A percentile compares a stretch with the other conserved stretches of the same genome.
Conservation (phyloP, 176 grass and related monocot species). For the Thinopyrum elongatum region DNA sequence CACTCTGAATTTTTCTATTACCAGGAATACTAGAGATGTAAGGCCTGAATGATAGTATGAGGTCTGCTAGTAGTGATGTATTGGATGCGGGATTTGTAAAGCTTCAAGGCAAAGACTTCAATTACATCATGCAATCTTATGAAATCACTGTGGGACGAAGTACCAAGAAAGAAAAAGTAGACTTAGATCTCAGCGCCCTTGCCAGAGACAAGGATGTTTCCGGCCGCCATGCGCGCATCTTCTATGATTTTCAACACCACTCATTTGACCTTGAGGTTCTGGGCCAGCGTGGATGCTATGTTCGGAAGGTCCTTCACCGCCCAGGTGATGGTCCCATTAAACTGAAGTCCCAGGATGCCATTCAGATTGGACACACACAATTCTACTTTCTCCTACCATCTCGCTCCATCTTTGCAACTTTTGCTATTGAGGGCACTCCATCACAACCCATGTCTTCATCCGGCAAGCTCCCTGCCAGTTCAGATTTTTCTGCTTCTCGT, state of each 20-base stretch:
- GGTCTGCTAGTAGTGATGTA: background rate
- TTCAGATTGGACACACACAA: slow-evolving; percentile 53
- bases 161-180: slow-evolving; percentile 41
- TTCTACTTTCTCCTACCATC: slow-evolving; percentile 79
- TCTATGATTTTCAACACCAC: slow-evolving; percentile 63
- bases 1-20: no score
- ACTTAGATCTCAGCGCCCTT: slow-evolving; percentile 51
- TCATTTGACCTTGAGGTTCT: slow-evolving; percentile 62
- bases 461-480: background rate
- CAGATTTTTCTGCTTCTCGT: background rate
- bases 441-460: background rate
- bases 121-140: slow-evolving; percentile 61
- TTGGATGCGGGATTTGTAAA: slow-evolving; percentile 56
- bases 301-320: slow-evolving; percentile 40
- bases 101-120: slow-evolving; percentile 62
- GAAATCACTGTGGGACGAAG: slow-evolving; percentile 60
- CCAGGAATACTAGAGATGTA: background rate
- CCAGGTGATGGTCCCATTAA: slow-evolving; percentile 49
- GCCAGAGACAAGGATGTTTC: slow-evolving; percentile 45
- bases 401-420: slow-evolving; percentile 29
- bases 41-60: background rate
- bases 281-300: slow-evolving; percentile 55
- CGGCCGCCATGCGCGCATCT: slow-evolving; percentile 62
- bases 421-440: slow-evolving; percentile 6
- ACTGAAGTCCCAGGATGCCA: slow-evolving; percentile 60